A percentile compares a stretch with the other conserved stretches of the same genome.
Conservation (phyloP, 768 basidiomycete genomes). For the Pholiota conissans region DNA sequence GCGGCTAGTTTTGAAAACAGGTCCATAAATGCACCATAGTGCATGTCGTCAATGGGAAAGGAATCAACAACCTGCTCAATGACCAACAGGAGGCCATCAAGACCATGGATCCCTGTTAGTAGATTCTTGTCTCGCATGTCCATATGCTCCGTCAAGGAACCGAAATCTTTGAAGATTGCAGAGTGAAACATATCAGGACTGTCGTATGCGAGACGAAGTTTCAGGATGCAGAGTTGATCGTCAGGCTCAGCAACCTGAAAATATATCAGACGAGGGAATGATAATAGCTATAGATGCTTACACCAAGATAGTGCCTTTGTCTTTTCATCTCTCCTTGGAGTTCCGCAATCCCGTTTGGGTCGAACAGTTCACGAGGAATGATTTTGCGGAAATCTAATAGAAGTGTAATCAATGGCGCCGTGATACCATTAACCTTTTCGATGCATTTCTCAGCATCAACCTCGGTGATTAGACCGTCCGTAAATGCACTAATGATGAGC, state of each 20-base stretch:
- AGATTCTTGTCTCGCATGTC: not conserved
- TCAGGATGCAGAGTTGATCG: not conserved
- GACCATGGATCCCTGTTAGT: not conserved
- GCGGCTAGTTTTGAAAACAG: not conserved
- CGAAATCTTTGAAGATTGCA: not conserved
- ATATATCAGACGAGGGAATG: not conserved
- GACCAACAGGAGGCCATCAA: not conserved
- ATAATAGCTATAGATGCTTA: too few species aligned
- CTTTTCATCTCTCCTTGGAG: not conserved
- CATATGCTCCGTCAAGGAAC: not conserved
- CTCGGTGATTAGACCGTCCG: not conserved
- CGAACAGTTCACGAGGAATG: not conserved
- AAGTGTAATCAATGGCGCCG: not conserved
- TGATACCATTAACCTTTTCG: not conserved
- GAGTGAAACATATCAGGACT: not conserved
- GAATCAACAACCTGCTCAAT: not conserved
- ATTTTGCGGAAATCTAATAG: not conserved
- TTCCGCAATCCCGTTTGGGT: slow-evolving; percentile 1
- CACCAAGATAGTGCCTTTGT: not conserved
- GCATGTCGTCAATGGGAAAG: not conserved
- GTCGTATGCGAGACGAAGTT: not conserved
- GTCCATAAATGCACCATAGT: not conserved
- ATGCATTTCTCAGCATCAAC: not conserved
- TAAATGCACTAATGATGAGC: not conserved
- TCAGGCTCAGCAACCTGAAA: not conserved